Base-by-base conservation (phyloP, 1,139 yeast genomes). In the Pichia sp. region DNA sequence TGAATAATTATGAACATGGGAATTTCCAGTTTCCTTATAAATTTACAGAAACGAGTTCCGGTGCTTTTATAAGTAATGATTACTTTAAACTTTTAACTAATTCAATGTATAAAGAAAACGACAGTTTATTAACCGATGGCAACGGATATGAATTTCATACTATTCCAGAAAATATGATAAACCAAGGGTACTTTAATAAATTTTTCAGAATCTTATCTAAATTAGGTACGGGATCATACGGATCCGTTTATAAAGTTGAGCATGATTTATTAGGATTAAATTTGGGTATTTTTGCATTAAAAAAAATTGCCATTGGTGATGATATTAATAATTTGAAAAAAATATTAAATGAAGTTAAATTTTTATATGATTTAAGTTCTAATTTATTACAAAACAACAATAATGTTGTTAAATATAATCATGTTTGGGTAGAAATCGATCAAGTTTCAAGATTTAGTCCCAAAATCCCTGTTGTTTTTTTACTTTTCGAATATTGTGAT, bases 391-490 rank as follows among this genome's bases (percentile, higher is more conserved):
- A 53, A 33, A 45, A 41, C 28, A 56, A 62, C 11, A 59, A 60
- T 11, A 87, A 89, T 64, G 74, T 89, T 59, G 88, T 89, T 27
- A 79, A 87, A 30, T 90, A 90, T 65, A 89, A 89, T 64, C 96
- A 90, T 69, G 96, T 89, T 34, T 90, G 97, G 96, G 69, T 90
- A 42, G 97, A 90, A 63, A 73, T 83, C 64, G 88, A 88, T 30
- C 76, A 77, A 41, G 67, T 83, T 33, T 74, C 80, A 25, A 80
- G 76, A 16, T 76, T 78, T 62, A 80, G 81, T 0, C 84, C 84
- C 0, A 63, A 66, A 41, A 82, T 88, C 1, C 96, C 97, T 0
- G 88, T 91, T 65, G 89, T 90, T 10, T 90, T 81, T 61, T 85
- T 89, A 18, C 70, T 89, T 28, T 95, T 87, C 64, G 96, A 89